These are phyloP conservation scores for Marchantia paleacea DNA, from an alignment of 225 moss, liverwort and hornwort genomes.

Conservation along the genomic window DNA sequence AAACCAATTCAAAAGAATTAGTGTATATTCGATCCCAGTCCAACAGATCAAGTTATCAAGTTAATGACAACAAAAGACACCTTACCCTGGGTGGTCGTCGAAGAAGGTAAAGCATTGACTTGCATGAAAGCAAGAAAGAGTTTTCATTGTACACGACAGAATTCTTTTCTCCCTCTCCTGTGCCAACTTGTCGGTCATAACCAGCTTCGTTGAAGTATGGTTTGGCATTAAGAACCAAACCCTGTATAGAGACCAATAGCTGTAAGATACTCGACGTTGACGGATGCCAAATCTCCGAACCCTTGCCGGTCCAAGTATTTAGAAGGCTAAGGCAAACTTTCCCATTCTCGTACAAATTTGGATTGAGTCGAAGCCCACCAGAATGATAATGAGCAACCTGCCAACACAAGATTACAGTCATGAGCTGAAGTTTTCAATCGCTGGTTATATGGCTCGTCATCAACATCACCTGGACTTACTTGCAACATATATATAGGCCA, in stretches of 20 bases:
- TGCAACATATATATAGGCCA: too few relatives aligned
- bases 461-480: too few relatives aligned
- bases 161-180: slow-evolving; percentile 95
- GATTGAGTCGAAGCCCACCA: slow-evolving; percentile 89
- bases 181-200: slow-evolving; percentile 91
- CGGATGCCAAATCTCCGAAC: slow-evolving; percentile 95
- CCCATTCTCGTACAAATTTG: slow-evolving; percentile 97
- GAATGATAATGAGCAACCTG: slow-evolving; percentile 94
- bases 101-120: slow-evolving; percentile 93
- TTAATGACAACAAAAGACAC: too few relatives aligned
- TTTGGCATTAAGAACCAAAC: slow-evolving; percentile 91
- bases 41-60: too few relatives aligned
- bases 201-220: slow-evolving; percentile 99
- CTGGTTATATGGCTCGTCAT: too few relatives aligned
- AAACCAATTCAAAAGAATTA: too few relatives aligned
- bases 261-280: slow-evolving; percentile 92
- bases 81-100: slow-evolving; percentile 79
- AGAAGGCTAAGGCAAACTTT: slow-evolving; percentile 97
- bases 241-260: slow-evolving; percentile 88
- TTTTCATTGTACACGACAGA: slow-evolving; percentile 91
- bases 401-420: slow-evolving; percentile 2
- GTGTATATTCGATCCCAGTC: too few relatives aligned
- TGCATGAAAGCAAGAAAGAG: slow-evolving; percentile 90
- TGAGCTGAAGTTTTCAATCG: too few relatives aligned
- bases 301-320: slow-evolving; percentile 96